Conservation (phyloP, 768 basidiomycete genomes). For the Leucocoprinus leucothites region DNA sequence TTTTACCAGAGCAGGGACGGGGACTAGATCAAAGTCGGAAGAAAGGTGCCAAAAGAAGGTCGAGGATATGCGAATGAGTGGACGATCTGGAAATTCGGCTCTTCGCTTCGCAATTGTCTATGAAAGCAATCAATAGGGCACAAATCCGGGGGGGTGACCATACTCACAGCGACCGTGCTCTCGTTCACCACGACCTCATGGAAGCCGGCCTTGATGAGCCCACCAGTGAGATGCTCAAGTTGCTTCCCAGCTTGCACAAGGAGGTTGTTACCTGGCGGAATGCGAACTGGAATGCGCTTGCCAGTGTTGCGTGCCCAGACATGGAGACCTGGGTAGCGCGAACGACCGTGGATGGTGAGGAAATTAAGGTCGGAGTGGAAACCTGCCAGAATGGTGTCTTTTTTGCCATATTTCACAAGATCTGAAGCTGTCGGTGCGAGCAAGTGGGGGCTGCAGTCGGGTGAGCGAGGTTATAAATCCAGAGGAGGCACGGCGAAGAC, state of each 20-base stretch:
- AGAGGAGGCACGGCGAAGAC: conserved; percentile 17
- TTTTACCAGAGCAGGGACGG: conserved; percentile 51
- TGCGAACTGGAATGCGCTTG: conserved; percentile 82
- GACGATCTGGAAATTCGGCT: conserved; percentile 63
- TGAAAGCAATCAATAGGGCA: background rate
- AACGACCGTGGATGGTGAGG: conserved; percentile 87
- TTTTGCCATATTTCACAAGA: conserved; percentile 70
- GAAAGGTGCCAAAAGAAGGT: conserved; percentile 96
- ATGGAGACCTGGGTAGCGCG: conserved; percentile 82
- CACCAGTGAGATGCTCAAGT: conserved; percentile 81
- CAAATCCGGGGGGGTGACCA: background rate
- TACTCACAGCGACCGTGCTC: conserved; percentile 64
- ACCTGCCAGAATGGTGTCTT: conserved; percentile 86
- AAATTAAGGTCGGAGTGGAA: conserved; percentile 96
- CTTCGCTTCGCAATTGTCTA: conserved; percentile 67
- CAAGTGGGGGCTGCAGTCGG: conserved; percentile 63
- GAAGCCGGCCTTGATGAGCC: conserved; percentile 87
- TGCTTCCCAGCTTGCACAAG: conserved; percentile 97
- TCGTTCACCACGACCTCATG: conserved; percentile 94
- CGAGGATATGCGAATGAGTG: conserved; percentile 91
- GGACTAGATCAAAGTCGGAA: conserved; percentile 75
- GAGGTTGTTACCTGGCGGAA: conserved; percentile 77
- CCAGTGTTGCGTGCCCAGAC: conserved; percentile 96
- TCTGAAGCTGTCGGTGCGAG: conserved; percentile 95
- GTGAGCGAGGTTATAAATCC: background rate